phyloP scores from a whole-genome alignment of 2,329 filamentous ascomycete species.

The Fusarium musae region DNA sequence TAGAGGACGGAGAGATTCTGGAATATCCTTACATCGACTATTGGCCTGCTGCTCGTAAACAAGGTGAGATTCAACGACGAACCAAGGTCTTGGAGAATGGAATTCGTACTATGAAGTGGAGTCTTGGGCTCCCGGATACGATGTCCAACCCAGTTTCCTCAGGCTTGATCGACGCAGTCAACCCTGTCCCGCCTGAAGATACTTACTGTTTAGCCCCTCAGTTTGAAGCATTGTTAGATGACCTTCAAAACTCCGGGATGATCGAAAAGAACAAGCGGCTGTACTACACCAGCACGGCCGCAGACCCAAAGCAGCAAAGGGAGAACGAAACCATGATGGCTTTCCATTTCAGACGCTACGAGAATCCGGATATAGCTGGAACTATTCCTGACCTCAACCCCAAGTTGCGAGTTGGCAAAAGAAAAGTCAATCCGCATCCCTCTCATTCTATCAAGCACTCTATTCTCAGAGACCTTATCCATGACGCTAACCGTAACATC shows the following conservation, averaged over 20 bases:
- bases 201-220: background rate
- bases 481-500: background rate
- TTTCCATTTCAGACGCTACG: background rate
- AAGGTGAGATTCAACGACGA: background rate
- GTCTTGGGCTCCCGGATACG: rapidly evolving
- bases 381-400: rapidly evolving
- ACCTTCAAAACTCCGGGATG: rapidly evolving
- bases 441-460: background rate
- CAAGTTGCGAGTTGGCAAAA: too few relatives aligned
- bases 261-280: rapidly evolving
- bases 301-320: background rate
- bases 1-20: background rate
- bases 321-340: background rate
- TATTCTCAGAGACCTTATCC: background rate
- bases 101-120: background rate
- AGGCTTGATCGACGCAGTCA: rapidly evolving
- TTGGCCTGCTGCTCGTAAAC: background rate
- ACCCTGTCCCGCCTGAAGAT: background rate
- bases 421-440: background rate
- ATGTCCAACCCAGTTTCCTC: rapidly evolving
- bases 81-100: background rate
- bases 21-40: background rate
- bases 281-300: background rate
- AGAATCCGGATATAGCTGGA: background rate
- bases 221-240: background rate